Evolutionary conservation across 2,329 filamentous ascomycete species (phyloP).

Genomic region (Pseudopyricularia javanii): DNA sequence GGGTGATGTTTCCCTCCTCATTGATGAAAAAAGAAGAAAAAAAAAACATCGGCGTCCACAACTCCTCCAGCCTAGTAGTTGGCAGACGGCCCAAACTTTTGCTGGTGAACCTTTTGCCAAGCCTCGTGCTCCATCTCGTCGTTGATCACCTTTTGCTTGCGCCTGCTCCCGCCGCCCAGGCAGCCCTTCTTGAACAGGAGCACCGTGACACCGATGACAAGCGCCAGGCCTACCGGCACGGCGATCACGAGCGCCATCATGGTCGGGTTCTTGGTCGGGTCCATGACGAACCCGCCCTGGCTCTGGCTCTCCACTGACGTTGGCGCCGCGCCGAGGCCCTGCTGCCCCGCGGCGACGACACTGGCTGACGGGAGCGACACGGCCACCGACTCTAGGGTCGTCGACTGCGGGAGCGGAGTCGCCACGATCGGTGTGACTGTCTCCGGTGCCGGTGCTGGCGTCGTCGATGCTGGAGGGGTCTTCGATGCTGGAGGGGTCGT

Average conservation of each 20-base stretch:
- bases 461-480: not conserved
- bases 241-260: constrained; percentile 3
- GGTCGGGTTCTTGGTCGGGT: constrained; percentile 2
- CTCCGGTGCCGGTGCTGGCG: not conserved
- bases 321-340: not conserved
- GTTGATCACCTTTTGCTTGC: constrained; percentile 1
- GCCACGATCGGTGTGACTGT: not conserved
- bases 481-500: not conserved
- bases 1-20: no score
- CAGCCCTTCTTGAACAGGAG: constrained; percentile 2
- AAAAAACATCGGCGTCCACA: no score
- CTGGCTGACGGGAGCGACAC: not conserved
- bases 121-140: constrained; percentile 4
- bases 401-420: not conserved
- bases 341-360: no score
- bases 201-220: not conserved
- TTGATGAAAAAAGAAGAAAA: no score
- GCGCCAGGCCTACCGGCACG: not conserved
- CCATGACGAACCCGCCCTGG: not conserved
- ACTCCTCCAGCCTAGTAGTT: not conserved
- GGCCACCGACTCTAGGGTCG: not conserved
- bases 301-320: not conserved
- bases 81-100: constrained; percentile 3
- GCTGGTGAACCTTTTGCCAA: constrained; percentile 3
- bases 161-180: not conserved